Evolutionary conservation across 345 rosid genomes (phyloP).

Genomic region (Ceriops zippeliana): DNA sequence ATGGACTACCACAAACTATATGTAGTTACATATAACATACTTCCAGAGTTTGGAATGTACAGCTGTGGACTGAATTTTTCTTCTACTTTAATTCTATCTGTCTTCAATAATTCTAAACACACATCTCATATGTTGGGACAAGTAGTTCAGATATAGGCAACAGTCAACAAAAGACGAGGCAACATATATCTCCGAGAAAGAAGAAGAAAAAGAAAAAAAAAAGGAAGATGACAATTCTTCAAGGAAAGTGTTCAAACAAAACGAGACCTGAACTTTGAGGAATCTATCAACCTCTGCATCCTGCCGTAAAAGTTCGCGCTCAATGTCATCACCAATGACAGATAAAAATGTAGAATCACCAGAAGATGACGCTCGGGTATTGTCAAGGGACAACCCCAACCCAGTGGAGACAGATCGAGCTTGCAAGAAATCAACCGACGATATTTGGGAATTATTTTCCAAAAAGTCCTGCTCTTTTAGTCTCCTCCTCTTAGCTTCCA

Average conservation of each 20-base stretch:
- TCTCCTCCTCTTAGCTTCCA: conserved; percentile 54
- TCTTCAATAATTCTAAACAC: background rate
- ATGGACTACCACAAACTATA: no score
- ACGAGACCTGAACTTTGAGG: conserved; percentile 68
- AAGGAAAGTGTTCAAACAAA: conserved; percentile 11
- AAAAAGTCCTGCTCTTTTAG: conserved; percentile 67
- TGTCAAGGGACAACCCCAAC: conserved; percentile 72
- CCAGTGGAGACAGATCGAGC: conserved; percentile 75
- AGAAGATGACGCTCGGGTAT: conserved; percentile 52
- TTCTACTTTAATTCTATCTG: background rate
- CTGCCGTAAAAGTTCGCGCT: conserved; percentile 57
- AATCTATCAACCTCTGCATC: conserved; percentile 67
- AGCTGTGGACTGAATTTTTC: no score
- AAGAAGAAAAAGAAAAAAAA: no score
- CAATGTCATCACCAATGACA: conserved; percentile 57
- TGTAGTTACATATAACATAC: no score
- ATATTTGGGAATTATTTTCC: conserved; percentile 68
- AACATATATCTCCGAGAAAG: background rate
- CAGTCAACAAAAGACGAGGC: background rate
- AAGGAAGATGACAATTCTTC: no score
- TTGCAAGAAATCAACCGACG: conserved; percentile 71
- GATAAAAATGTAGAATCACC: conserved; percentile 63
- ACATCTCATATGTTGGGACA: background rate
- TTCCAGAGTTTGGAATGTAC: no score
- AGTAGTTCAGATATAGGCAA: background rate